Percentiles rank a stretch among this genome's conserved stretches.
Evolutionary conservation across 2,329 filamentous ascomycete species (phyloP).

Genomic region (Xylaria sp.): DNA sequence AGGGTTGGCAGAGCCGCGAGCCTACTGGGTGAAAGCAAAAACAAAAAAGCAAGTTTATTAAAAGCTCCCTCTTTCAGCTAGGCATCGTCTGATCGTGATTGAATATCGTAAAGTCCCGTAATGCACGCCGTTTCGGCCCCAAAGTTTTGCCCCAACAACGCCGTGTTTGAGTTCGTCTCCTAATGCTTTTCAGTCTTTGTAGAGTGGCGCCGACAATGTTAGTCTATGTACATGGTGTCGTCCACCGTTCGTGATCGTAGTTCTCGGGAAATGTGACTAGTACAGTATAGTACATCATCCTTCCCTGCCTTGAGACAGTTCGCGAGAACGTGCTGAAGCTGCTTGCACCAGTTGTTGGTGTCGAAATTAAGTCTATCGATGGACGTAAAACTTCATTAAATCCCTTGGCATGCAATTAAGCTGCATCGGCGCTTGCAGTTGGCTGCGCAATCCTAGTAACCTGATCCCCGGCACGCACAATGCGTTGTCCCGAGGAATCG

Average conservation of each 20-base stretch:
- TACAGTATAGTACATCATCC: background rate
- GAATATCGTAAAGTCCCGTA: slow-evolving; percentile 26
- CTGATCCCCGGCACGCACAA: slow-evolving; percentile 79
- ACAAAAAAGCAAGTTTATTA: background rate
- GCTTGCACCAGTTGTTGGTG: slow-evolving; percentile 3
- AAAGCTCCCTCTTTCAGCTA: slow-evolving; percentile 12
- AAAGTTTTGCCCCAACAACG: slow-evolving; percentile 29
- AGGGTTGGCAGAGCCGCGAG: background rate
- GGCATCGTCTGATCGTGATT: slow-evolving; percentile 27
- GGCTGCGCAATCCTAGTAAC: slow-evolving; percentile 79
- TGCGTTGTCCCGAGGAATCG: slow-evolving; percentile 75
- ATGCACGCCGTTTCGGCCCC: slow-evolving; percentile 30
- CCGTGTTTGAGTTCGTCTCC: slow-evolving; percentile 24
- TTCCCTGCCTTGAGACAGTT: background rate
- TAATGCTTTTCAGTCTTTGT: slow-evolving; percentile 18
- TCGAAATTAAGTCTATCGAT: slow-evolving; percentile 11
- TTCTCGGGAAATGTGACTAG: background rate
- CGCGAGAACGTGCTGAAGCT: background rate
- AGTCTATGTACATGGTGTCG: slow-evolving; percentile 35
- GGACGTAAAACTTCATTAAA: background rate
- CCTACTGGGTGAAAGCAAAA: background rate
- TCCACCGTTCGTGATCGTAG: slow-evolving; percentile 5
- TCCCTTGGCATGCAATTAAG: slow-evolving; percentile 54
- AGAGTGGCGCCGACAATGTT: slow-evolving; percentile 15
- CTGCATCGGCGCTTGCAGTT: slow-evolving; percentile 76